Base-by-base conservation (phyloP, 2,329 filamentous ascomycete species). In the Arthrinium phaeospermum region DNA sequence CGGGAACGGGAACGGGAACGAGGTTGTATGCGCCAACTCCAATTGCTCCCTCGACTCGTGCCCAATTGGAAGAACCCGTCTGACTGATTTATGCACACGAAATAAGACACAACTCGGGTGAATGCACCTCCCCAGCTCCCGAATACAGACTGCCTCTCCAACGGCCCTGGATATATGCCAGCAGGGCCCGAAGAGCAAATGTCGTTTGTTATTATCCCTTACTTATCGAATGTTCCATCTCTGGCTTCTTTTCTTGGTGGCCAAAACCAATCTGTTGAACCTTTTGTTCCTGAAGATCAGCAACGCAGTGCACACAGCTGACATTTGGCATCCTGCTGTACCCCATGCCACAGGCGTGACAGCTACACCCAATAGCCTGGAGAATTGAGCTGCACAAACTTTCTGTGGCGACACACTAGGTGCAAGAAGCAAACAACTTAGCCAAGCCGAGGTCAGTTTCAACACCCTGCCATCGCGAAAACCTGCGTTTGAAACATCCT, bases 401-500 rank as follows among this genome's bases (percentile, higher is more conserved):
- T n/a, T 61, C 14, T 22, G 27, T 10, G 27, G 5, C 3, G 4
- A 24, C n/a, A 24, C 47, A n/a, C 49, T n/a, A 51, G 27, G 49
- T 14, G 49, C 10, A 3, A 51, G 7, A 27, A 51, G 49, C n/a
- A 51, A 51, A 12, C 30, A 5, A 22, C 1, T n/a, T n/a, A n/a
- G n/a, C 53, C 53, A 61, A 61, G 53, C 30, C n/a, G n/a, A 37
- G 53, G 53, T 61, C 8, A 61, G 53, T n/a, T n/a, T 30, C 30
- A 12, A 22, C 7, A 61, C 53, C 16, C 7, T 61, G 2, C 53
- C 19, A 37, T 37, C 37, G 3, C 30, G 16, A n/a, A 37, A 34
- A 10, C 7, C 7, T 37, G 7, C 12, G 2, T 37, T 7, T 37
- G 6, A n/a, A 61, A 57, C 27, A 30, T 34, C 27, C 16, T 7